Base-by-base conservation (phyloP, 352 stramenopile species). In the Phytopythium chamaehyphon region DNA sequence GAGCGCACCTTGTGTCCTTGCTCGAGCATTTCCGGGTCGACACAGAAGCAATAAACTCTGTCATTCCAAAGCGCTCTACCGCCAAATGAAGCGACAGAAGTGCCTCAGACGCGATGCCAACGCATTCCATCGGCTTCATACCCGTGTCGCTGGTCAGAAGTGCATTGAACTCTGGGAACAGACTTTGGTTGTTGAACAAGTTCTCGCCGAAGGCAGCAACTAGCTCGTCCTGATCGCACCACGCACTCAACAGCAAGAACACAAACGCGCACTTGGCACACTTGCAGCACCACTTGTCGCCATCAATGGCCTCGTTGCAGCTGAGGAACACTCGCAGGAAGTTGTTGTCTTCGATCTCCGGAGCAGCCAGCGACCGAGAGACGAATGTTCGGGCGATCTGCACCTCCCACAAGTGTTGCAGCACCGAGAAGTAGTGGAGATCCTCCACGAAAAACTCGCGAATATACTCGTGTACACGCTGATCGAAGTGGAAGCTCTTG, bases 251-350 rank as follows among this genome's bases (percentile, higher is more conserved):
- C 8, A 77, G 47, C 31, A 73, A 55, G 51, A 66, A 74, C 7
- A 74, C 68, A 46, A 77, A 77, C 2, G 61, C 64, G 40, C 68
- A 77, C 48, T 77, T 77, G 21, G 64, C 64, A 44, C 68, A 77
- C 19, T 64, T 40, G 35, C 57, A 71, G 49, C 68, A 77, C 68
- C 68, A 77, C 23, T 66, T 62, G 39, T 71, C 59, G 1, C 62
- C 57, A n/a, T 68, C 51, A 14, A 47, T 44, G 38, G 63, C 62
- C 39, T 73, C 61, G 39, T 77, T 77, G 48, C 68, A 77, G 55
- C 68, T 77, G 43, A 74, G 53, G 44, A 78, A 78, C 9, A 75
- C 56, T 7, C 48, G 54, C 22, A 78, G 44, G 24, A 73, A 73
- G 36, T 70, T 62, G 18, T 59, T 31, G 35, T 18, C 16, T 6